Evolutionary conservation across 805 yeast genomes (phyloP), one percentile per base, ranked within the genome.

Genomic region (Pichia phayaonensis): DNA sequence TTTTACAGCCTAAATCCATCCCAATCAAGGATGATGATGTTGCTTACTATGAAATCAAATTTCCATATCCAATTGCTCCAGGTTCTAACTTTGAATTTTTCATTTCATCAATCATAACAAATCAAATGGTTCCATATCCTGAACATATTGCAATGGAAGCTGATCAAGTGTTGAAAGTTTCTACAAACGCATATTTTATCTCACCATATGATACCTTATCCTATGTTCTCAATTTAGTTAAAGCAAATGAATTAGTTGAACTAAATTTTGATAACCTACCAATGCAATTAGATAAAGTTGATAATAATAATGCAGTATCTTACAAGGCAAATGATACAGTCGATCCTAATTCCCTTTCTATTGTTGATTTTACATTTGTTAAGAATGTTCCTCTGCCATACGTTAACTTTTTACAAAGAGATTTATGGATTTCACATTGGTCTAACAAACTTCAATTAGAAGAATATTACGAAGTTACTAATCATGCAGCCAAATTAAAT

Each of bases 401-500:
- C 55, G 86, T 81, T 23, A 72, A 75, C 55, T 73, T 71, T 52
- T 73, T 89, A 54, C 72, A 78, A 52, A 79, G 97, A 63, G 86
- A 85, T 45, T 66, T 86, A 47, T 92, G 98, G 97, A 72, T 90
- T 47, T 92, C 97, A 2, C 96, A 90, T 56, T 76, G 89, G 87
- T 79, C 89, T 56, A 63, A 80, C 59, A 67, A 86, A 47, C 61
- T 85, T 52, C 77, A 88, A 64, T 73, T 89, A 54, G 96, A 90
- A 63, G 98, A 94, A 64, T 81, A 83, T 62, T 90, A 89, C 64
- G 92, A 89, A 69, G 59, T 90, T 36, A 74, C 81, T 46, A 90
- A 94, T 62, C 73, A 71, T 42, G 97, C 85, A 29, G 95, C 95
- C 2, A 70, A 72, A 54, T 73, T 94, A 58, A 68, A 72, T 47